Base-by-base conservation (phyloP, 192 early-diverging fungal species). In the Coemansia erecta region DNA sequence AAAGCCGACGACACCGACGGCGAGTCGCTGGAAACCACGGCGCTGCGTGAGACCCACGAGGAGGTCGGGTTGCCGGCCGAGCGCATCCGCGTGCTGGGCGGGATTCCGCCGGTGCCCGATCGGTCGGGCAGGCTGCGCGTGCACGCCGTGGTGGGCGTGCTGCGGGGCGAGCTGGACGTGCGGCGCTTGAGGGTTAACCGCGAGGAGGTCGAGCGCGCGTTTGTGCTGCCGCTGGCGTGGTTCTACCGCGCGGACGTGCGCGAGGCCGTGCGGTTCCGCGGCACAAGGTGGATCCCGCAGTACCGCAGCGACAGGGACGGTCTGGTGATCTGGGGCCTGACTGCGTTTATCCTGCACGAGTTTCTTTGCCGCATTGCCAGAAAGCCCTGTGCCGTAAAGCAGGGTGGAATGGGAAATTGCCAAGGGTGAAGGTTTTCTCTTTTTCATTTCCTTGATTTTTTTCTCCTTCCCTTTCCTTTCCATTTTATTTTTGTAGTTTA, bases 41-140 rank as follows among this genome's bases (percentile, higher is more conserved):
- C 91, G 19, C 59, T 96, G 23, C 81, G 94, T 13, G 94, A 94
- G 66, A 90, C 90, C 6, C 37, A 64, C 22, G 92, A 96, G 60
- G 94, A 96, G 66, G 81, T 93, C 12, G 84, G 82, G 0, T 65
- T 94, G 9, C 39, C 33, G 0, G 48, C 66, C 0, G 55, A 59
- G 7, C 19, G 61, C 7, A 72, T 94, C 0, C 70, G 79, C 8
- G 64, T 92, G 8, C 59, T 94, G 3, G 91, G 91, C 8, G 51
- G 64, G 46, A 74, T 88, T 61, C 77, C 80, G 2, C 46, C 81
- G 19, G 52, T 90, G 35, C 88, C 91, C 12, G 87, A 87, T 75
- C 73, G 84, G 39, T 66, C 69, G 21, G 56, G 72, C 4, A 74
- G 82, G 10, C 72, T 88, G 17, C 70, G 77, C 15, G 86, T 90